Evolutionary conservation across 495 filamentous ascomycete species (phyloP).

Genomic region (Xylaria acuta): DNA sequence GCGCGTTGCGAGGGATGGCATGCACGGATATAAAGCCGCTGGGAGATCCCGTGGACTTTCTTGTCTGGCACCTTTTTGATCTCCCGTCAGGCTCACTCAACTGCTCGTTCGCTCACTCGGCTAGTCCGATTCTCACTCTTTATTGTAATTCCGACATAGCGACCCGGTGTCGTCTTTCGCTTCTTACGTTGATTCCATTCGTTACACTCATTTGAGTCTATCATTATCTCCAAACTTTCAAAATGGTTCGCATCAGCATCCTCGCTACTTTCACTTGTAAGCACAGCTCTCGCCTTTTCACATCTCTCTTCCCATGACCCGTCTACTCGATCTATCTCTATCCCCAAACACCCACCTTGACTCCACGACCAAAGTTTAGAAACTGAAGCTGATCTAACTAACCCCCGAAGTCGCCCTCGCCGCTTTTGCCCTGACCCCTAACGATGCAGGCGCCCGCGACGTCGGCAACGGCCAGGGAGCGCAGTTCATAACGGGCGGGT

Average conservation of each 20-base stretch:
- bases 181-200: not conserved
- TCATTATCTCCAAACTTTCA: not conserved
- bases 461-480: constrained; percentile 56
- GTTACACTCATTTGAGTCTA: constrained; percentile 1
- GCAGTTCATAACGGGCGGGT: constrained; percentile 58
- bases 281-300: not conserved
- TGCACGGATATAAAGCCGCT: constrained; percentile 9
- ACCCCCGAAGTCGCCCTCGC: constrained; percentile 13
- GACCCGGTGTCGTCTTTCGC: constrained; percentile 23
- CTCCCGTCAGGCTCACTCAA: constrained; percentile 2
- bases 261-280: constrained; percentile 21
- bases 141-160: constrained; percentile 2
- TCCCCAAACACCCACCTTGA: not conserved
- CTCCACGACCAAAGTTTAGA: not conserved
- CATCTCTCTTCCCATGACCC: not conserved
- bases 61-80: not conserved
- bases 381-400: not conserved
- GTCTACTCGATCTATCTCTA: not conserved
- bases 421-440: constrained; percentile 31
- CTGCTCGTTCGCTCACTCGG: constrained; percentile 12
- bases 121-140: constrained; percentile 15
- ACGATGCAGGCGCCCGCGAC: constrained; percentile 48
- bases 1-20: not conserved
- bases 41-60: not conserved
- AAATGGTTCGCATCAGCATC: constrained; percentile 26